These are phyloP conservation scores for Aspergillus sp. DNA, from an alignment of 2,329 filamentous ascomycete genomes.

Conservation along the genomic window DNA sequence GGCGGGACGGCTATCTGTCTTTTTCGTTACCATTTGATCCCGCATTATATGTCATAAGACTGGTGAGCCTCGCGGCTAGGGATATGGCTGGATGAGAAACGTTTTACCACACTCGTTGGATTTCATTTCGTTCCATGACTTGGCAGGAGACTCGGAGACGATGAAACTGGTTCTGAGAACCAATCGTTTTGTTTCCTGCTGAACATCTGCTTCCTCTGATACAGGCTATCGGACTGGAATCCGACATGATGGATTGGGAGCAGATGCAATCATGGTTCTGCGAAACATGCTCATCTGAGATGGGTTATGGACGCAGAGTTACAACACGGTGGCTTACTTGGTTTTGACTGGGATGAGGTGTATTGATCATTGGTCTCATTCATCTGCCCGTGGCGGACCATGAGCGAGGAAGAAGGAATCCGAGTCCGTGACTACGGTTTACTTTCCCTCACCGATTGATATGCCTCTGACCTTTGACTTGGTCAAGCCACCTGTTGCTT, in stretches of 20 bases:
- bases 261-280: slow-evolving; percentile 20
- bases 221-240: slow-evolving; percentile 43
- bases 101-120: slow-evolving; percentile 25
- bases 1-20: slow-evolving; percentile 49
- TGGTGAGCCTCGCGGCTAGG: slow-evolving; percentile 51
- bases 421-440: slow-evolving; percentile 36
- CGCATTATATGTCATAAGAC: slow-evolving; percentile 50
- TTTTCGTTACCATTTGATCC: slow-evolving; percentile 38
- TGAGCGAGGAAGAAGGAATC: slow-evolving; percentile 27
- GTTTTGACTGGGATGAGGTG: background rate
- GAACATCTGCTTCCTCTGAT: slow-evolving; percentile 40
- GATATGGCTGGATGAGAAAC: slow-evolving; percentile 46
- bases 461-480: background rate
- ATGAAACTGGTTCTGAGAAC: slow-evolving; percentile 20
- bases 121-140: slow-evolving; percentile 9
- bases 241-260: slow-evolving; percentile 15
- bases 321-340: slow-evolving; percentile 3
- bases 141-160: background rate
- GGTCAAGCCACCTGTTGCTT: slow-evolving; percentile 11
- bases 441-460: slow-evolving; percentile 2
- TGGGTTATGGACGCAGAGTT: slow-evolving; percentile 28
- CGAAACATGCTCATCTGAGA: slow-evolving; percentile 35
- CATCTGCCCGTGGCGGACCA: slow-evolving; percentile 30
- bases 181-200: slow-evolving; percentile 21
- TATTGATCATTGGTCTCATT: slow-evolving; percentile 4